phyloP scores from a whole-genome alignment of 2,329 filamentous ascomycete genomes.

The Fusarium dimerum region DNA sequence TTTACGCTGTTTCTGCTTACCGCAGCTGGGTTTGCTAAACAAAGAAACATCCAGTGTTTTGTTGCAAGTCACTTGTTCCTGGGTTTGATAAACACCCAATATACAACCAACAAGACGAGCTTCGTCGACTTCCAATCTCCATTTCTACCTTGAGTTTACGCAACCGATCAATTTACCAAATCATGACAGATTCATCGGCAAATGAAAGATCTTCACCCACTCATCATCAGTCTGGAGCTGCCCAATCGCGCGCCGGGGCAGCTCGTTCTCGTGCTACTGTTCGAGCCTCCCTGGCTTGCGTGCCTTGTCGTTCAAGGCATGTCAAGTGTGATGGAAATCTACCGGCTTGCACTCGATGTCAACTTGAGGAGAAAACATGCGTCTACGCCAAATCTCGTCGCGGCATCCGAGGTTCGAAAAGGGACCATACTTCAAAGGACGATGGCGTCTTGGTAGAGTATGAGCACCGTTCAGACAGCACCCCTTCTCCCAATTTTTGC shows the following conservation, averaged over 20 bases:
- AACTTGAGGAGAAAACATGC: slow-evolving; percentile 13
- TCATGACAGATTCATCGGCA: slow-evolving; percentile 13
- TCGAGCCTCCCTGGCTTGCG: slow-evolving; percentile 25
- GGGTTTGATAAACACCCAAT: too few relatives aligned
- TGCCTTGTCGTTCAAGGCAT: slow-evolving; percentile 24
- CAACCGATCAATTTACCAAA: background rate
- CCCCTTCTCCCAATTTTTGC: slow-evolving; percentile 11
- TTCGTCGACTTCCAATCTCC: too few relatives aligned
- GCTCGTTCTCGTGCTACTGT: slow-evolving; percentile 12
- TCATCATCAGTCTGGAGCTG: slow-evolving; percentile 1
- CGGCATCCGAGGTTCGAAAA: slow-evolving; percentile 19
- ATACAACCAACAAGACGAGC: too few relatives aligned
- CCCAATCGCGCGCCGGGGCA: slow-evolving; percentile 11
- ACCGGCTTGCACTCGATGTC: slow-evolving; percentile 23
- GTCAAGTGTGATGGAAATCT: slow-evolving; percentile 19
- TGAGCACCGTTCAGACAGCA: slow-evolving; percentile 7
- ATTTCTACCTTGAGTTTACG: too few relatives aligned
- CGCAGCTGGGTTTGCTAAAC: too few relatives aligned
- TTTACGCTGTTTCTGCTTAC: too few relatives aligned
- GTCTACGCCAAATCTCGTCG: slow-evolving; percentile 22
- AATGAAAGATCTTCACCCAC: slow-evolving; percentile 1
- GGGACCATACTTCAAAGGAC: slow-evolving; percentile 11
- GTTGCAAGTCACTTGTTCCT: too few relatives aligned
- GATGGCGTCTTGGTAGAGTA: background rate
- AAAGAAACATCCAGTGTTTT: too few relatives aligned